These are phyloP conservation scores for Sparassis latifolia DNA, from an alignment of 1,284 basidiomycete species.

Conservation along the genomic window DNA sequence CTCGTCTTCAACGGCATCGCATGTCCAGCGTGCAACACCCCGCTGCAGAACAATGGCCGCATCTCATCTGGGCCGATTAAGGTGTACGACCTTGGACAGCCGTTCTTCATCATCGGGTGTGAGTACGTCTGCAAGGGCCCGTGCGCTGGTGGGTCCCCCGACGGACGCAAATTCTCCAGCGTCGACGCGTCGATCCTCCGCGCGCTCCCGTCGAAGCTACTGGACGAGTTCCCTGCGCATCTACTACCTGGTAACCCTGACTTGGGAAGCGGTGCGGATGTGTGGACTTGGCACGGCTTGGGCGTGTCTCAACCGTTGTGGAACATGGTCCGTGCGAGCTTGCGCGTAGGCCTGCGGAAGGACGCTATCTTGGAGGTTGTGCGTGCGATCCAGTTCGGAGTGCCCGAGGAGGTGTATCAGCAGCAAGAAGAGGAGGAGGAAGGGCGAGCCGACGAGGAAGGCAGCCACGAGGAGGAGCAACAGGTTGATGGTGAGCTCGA, in stretches of 20 bases:
- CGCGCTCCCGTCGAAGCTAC: slow-evolving; percentile 55
- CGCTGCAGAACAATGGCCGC: slow-evolving; percentile 56
- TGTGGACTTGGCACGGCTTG: slow-evolving; percentile 68
- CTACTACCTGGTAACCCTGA: slow-evolving; percentile 43
- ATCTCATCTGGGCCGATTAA: slow-evolving; percentile 67
- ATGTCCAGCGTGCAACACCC: slow-evolving; percentile 52
- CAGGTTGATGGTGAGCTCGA: slow-evolving; percentile 20
- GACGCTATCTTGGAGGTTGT: slow-evolving; percentile 54
- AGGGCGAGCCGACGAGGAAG: slow-evolving; percentile 32
- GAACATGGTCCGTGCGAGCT: slow-evolving; percentile 56
- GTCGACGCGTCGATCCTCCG: slow-evolving; percentile 64
- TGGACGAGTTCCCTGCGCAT: slow-evolving; percentile 64
- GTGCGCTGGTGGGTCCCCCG: slow-evolving; percentile 29
- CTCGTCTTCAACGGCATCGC: slow-evolving; percentile 71
- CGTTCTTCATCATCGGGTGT: slow-evolving; percentile 76
- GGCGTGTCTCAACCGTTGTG: slow-evolving; percentile 62
- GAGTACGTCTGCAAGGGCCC: slow-evolving; percentile 58
- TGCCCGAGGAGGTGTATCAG: slow-evolving; percentile 30
- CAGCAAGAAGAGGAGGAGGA: slow-evolving; percentile 13
- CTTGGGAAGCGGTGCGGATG: slow-evolving; percentile 45
- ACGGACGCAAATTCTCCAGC: slow-evolving; percentile 58
- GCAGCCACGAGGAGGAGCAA: slow-evolving; percentile 23
- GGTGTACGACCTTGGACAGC: slow-evolving; percentile 66
- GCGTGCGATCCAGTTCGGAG: slow-evolving; percentile 46
- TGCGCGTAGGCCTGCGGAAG: slow-evolving; percentile 50